Evolutionary conservation across 176 grass and related monocot species (phyloP).

Genomic region (Hordeum marinum): DNA sequence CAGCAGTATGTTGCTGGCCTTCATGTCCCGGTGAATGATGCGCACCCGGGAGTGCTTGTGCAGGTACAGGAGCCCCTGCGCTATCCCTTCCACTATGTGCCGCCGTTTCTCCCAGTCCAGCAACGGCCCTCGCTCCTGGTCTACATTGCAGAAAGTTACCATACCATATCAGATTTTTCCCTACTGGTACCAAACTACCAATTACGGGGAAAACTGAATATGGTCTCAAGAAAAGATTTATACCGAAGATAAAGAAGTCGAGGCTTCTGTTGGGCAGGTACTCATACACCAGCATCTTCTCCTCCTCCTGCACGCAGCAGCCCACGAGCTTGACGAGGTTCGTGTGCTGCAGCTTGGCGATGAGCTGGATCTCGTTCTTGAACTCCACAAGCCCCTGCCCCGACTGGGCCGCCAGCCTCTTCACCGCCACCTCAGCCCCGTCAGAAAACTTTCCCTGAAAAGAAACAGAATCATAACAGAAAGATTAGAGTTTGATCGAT

Average conservation of each 20-base stretch:
- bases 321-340: conserved; percentile 58
- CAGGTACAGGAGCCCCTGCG: conserved; percentile 45
- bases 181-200: not conserved
- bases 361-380: conserved; percentile 61
- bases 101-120: conserved; percentile 35
- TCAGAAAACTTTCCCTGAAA: conserved; percentile 32
- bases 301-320: conserved; percentile 49
- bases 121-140: not conserved
- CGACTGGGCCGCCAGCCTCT: conserved; percentile 33
- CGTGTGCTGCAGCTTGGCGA: conserved; percentile 66
- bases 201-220: too few species aligned
- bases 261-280: conserved; percentile 69
- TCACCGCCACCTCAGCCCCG: conserved; percentile 45
- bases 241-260: conserved; percentile 53
- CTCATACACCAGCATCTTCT: conserved; percentile 68
- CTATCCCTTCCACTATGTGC: conserved; percentile 33
- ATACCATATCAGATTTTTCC: not conserved
- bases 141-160: not conserved
- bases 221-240: not conserved
- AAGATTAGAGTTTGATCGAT: not conserved
- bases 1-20: conserved; percentile 44
- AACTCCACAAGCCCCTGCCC: conserved; percentile 51
- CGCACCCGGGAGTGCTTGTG: conserved; percentile 45
- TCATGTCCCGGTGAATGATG: conserved; percentile 48
- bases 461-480: not conserved